phyloP scores from a whole-genome alignment of 2,329 filamentous ascomycete genomes.

The Neoarthrinium moseri region DNA sequence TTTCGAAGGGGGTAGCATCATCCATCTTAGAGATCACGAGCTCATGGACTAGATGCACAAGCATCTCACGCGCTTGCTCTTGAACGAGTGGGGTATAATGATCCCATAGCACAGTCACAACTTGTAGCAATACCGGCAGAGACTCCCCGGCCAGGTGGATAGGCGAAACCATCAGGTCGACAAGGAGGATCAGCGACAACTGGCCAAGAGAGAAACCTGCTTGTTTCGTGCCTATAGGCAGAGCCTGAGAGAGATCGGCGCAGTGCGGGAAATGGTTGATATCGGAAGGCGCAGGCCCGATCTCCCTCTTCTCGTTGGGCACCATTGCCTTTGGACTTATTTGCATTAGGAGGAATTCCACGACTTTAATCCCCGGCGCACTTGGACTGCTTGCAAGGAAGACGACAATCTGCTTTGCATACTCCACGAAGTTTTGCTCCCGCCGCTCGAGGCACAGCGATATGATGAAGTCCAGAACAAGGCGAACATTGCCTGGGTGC shows the following conservation, averaged over 20 bases:
- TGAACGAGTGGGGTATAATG: constrained; percentile 94
- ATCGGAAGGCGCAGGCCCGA: constrained; percentile 69
- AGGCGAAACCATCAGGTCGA: constrained; percentile 93
- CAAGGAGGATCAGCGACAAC: constrained; percentile 86
- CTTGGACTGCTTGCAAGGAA: constrained; percentile 80
- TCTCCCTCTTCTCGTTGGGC: constrained; percentile 76
- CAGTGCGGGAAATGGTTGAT: constrained; percentile 79
- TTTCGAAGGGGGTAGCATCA: constrained; percentile 58
- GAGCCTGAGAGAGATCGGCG: constrained; percentile 74
- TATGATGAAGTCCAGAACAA: constrained; percentile 96
- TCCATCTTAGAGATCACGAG: constrained; percentile 81
- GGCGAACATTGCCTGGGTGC: constrained; percentile 87
- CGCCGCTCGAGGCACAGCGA: constrained; percentile 86
- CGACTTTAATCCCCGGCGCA: constrained; percentile 80
- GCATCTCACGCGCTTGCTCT: constrained; percentile 95
- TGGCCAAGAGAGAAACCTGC: constrained; percentile 91
- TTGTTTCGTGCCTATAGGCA: constrained; percentile 88
- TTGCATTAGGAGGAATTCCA: constrained; percentile 89
- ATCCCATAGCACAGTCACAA: constrained; percentile 93
- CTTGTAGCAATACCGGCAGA: constrained; percentile 83
- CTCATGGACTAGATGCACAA: constrained; percentile 96
- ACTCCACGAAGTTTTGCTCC: constrained; percentile 97
- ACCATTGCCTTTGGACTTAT: constrained; percentile 98
- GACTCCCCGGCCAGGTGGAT: constrained; percentile 77
- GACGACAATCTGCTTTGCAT: constrained; percentile 96